phyloP scores from a whole-genome alignment of 805 yeast genomes.

The Jamesozyma hellenica region DNA sequence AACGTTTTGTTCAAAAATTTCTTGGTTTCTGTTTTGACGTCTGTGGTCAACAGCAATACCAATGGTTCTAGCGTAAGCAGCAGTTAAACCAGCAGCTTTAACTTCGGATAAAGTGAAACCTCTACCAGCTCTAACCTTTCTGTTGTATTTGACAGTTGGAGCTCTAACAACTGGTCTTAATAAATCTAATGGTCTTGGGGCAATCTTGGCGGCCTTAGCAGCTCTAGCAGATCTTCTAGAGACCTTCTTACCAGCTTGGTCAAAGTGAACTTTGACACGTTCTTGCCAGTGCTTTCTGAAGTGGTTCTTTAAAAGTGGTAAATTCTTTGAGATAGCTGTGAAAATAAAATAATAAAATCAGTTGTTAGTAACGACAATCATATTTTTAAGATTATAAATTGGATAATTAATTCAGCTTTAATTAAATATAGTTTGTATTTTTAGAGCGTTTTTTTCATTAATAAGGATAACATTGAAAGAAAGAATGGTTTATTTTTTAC shows the following conservation, averaged over 20 bases:
- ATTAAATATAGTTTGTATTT: no score
- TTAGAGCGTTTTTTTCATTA: no score
- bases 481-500: no score
- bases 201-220: constrained; percentile 84
- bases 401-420: no score
- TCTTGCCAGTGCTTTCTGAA: constrained; percentile 99
- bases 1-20: constrained; percentile 89
- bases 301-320: constrained; percentile 98
- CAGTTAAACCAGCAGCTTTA: constrained; percentile 91
- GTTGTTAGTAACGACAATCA: no score
- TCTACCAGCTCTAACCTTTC: constrained; percentile 98
- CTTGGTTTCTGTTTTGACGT: constrained; percentile 96
- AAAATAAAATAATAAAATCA: background rate
- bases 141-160: constrained; percentile 98
- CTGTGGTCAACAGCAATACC: constrained; percentile 99
- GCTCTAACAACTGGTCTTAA: constrained; percentile 98
- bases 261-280: constrained; percentile 98
- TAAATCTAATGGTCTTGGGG: constrained; percentile 95
- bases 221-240: constrained; percentile 94
- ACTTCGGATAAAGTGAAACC: constrained; percentile 97
- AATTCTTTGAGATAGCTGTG: constrained; percentile 94
- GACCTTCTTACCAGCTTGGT: constrained; percentile 99
- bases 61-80: constrained; percentile 94
- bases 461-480: no score
- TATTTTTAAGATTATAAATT: no score